phyloP scores from a whole-genome alignment of 75 land plant species.

The Larix kaempferi region DNA sequence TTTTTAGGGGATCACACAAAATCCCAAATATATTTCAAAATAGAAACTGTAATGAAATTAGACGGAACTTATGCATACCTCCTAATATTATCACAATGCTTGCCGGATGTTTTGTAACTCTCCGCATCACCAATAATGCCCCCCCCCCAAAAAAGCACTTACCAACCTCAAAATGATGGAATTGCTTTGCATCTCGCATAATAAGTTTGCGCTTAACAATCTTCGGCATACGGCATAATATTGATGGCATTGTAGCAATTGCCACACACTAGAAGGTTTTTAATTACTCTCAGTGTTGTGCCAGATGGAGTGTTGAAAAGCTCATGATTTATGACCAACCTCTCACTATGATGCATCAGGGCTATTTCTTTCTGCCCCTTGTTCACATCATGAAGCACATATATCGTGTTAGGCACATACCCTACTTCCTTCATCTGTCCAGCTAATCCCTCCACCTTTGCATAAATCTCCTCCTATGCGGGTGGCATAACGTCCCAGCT shows the following conservation, averaged over 20 bases:
- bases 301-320: constrained; percentile 3
- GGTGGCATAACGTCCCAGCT: constrained; percentile 53
- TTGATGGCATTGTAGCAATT: constrained; percentile 2
- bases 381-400: neutral
- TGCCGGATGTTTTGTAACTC: neutral
- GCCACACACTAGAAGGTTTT: constrained; percentile 1
- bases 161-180: constrained; percentile 8
- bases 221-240: neutral
- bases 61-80: neutral
- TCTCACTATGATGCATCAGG: constrained; percentile 8
- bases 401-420: constrained; percentile 32
- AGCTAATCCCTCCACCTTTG: constrained; percentile 38
- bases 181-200: neutral
- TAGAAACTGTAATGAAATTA: neutral
- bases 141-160: constrained; percentile 1
- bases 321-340: constrained; percentile 4
- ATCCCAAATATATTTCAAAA: neutral
- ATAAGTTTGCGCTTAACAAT: neutral
- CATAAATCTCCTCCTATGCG: constrained; percentile 31
- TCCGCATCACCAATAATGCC: constrained; percentile 4
- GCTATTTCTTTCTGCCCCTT: constrained; percentile 8
- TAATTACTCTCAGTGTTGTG: constrained; percentile 3
- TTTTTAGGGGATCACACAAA: neutral
- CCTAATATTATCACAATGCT: neutral
- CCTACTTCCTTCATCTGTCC: constrained; percentile 30